These are phyloP conservation scores for Cardiospermum halicacabum DNA, from an alignment of 345 rosid genomes.

Conservation along the genomic window DNA sequence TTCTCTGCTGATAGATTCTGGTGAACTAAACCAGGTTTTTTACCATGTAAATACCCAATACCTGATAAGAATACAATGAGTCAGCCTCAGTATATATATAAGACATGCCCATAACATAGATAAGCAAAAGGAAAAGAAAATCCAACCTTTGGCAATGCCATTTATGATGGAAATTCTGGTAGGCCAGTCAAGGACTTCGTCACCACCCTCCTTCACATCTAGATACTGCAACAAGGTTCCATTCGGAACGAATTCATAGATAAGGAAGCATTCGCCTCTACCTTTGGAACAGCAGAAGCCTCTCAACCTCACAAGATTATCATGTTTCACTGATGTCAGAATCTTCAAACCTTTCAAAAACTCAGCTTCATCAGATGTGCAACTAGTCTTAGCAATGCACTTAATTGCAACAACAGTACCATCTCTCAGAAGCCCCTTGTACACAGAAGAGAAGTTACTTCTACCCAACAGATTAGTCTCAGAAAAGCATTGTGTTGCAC, in stretches of 20 bases:
- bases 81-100: no score
- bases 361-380: constrained; percentile 75
- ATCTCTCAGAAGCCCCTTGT: constrained; percentile 80
- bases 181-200: constrained; percentile 78
- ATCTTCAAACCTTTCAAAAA: constrained; percentile 78
- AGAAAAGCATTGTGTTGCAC: constrained; percentile 88
- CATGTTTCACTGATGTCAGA: constrained; percentile 69
- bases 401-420: constrained; percentile 72
- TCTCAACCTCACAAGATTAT: constrained; percentile 68
- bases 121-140: background rate
- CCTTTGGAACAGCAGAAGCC: constrained; percentile 96
- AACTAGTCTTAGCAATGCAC: constrained; percentile 79
- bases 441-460: constrained; percentile 66
- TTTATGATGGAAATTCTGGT: constrained; percentile 66
- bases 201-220: constrained; percentile 50
- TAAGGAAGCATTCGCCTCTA: constrained; percentile 86
- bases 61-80: constrained; percentile 65
- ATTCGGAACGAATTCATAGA: constrained; percentile 75
- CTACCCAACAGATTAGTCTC: constrained; percentile 71
- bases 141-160: constrained; percentile 85
- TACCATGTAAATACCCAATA: constrained; percentile 67
- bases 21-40: constrained; percentile 62
- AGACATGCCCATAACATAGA: no score
- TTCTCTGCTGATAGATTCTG: constrained; percentile 85
- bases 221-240: constrained; percentile 83